Base-by-base conservation (phyloP, 257 asterid genomes). In the Voacanga thouarsii region DNA sequence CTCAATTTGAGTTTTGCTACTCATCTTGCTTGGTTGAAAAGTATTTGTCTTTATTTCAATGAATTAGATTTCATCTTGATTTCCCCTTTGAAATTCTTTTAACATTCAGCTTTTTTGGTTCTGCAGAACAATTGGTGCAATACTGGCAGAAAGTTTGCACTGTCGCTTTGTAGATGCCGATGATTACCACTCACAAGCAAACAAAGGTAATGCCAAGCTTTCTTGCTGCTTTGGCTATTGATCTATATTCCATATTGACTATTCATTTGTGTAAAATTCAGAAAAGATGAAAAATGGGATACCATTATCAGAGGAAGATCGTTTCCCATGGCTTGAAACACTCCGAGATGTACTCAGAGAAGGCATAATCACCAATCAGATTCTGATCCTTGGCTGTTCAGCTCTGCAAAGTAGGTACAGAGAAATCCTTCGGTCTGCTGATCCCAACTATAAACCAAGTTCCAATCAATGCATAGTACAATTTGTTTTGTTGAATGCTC, bases 251-350 rank as follows among this genome's bases (percentile, higher is more conserved):
- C 50, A 71, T 51, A 63, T n/a, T 56, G 55, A 78, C 53, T 55
- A 15, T 19, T 15, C 15, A 6, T 33, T 59, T 30, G 37, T 55
- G 21, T 41, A 71, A 75, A 73, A 18, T 50, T 19, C 77, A 81
- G 87, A 84, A 59, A 84, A 84, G 81, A 81, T 80, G 86, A 86
- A 77, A 77, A 87, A 55, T 2, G 98, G 92, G 82, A 85, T 84
- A 82, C 96, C 97, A 65, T 89, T 93, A 33, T 26, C 91, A 6
- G 96, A 91, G 0, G 93, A 90, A 64, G 97, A 93, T 80, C 97
- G 97, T 2, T 75, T 88, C 75, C 97, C 98, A 2, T 92, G 98
- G 96, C 96, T 92, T 64, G 90, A 92, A 87, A 83, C 84, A n/a
- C 82, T 92, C 6, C 87, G 85, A 1, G 92, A 85, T 69, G 75